Percentiles rank a stretch among this genome's conserved stretches.
These are phyloP conservation scores for Kitagawia praeruptora DNA, from an alignment of 129 eudicot species.

Conservation along the genomic window DNA sequence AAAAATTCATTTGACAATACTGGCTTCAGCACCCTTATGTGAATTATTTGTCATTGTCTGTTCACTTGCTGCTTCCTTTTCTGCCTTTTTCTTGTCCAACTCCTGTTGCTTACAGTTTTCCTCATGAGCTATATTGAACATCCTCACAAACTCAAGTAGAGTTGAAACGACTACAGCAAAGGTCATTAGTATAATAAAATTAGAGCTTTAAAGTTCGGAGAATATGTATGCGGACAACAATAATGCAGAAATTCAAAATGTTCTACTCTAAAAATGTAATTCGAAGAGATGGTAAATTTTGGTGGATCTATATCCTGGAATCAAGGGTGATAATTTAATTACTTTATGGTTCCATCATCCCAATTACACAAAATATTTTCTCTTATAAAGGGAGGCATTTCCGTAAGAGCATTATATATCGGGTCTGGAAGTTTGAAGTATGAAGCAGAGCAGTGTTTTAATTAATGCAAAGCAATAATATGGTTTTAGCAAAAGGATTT, in stretches of 20 bases:
- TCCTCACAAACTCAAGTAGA: slow-evolving; percentile 53
- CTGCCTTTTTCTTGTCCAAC: slow-evolving; percentile 67
- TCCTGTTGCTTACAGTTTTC: slow-evolving; percentile 78
- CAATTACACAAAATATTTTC: neutral
- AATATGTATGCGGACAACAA: neutral
- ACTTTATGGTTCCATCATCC: neutral
- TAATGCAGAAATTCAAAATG: neutral
- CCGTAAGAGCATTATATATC: neutral
- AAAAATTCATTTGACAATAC: slow-evolving; percentile 18
- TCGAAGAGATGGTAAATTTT: neutral
- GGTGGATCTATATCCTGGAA: neutral
- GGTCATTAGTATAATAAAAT: neutral
- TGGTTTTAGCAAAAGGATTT: neutral
- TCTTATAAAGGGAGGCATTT: neutral
- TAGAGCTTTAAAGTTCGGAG: neutral
- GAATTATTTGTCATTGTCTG: slow-evolving; percentile 28
- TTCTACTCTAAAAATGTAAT: neutral
- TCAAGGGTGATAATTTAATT: neutral
- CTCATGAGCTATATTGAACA: slow-evolving; percentile 67
- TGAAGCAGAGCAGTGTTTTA: neutral
- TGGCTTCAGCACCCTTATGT: slow-evolving; percentile 15
- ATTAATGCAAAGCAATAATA: neutral
- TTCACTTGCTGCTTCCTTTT: slow-evolving; percentile 51
- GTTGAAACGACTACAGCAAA: slow-evolving; percentile 58
- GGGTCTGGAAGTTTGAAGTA: neutral